Evolutionary conservation across 352 stramenopile genomes (phyloP).

Genomic region (Aphanomyces invadans): DNA sequence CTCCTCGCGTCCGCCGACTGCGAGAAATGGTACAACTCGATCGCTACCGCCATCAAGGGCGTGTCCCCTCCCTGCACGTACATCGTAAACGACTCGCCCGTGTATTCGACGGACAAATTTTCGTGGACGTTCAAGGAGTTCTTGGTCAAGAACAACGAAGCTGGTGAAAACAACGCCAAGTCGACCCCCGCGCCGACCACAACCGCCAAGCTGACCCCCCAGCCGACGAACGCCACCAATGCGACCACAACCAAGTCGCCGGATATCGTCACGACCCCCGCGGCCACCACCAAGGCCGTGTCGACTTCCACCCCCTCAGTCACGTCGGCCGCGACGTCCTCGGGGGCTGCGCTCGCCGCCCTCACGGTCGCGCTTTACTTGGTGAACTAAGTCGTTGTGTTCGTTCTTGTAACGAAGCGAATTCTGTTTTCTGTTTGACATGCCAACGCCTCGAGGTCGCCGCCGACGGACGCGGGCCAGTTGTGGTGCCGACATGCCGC

Average conservation of each 20-base stretch:
- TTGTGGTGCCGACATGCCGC: no score
- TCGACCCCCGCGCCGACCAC: not conserved
- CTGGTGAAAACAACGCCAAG: not conserved
- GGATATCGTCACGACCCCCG: not conserved
- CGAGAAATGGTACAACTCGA: not conserved
- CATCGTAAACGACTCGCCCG: not conserved
- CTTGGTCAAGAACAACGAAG: not conserved
- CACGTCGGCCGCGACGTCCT: not conserved
- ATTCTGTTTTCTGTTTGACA: no score
- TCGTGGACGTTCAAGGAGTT: not conserved
- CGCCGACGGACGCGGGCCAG: no score
- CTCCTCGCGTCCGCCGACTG: not conserved
- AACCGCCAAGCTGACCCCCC: not conserved
- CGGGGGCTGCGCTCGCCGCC: not conserved
- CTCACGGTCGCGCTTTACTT: not conserved
- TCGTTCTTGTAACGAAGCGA: no score
- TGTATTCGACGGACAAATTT: not conserved
- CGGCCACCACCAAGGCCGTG: not conserved
- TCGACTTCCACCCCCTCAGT: not conserved
- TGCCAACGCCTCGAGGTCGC: no score
- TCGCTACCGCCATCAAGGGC: not conserved
- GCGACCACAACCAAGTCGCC: not conserved
- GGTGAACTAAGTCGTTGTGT: no score
- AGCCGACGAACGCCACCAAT: not conserved
- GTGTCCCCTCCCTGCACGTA: not conserved